Percentiles rank a stretch among this genome's conserved stretches.
These are phyloP conservation scores for Cystobasidium sp. DNA, from an alignment of 1,284 basidiomycete genomes.

Conservation along the genomic window DNA sequence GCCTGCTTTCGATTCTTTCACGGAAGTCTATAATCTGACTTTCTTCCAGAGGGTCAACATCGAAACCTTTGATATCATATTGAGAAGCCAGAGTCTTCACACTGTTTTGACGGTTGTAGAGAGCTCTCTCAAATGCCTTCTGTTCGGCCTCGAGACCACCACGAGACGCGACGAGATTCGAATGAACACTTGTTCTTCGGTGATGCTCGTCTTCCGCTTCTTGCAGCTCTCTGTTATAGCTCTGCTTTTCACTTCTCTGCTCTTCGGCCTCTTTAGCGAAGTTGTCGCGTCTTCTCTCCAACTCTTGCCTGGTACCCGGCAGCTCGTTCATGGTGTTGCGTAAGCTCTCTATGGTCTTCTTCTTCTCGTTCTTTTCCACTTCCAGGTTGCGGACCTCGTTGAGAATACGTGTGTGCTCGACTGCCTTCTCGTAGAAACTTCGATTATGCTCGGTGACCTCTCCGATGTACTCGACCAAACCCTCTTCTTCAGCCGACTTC, in stretches of 20 bases:
- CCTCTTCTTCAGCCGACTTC: slow-evolving; percentile 76
- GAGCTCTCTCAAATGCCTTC: slow-evolving; percentile 63
- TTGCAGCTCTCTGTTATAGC: slow-evolving; percentile 63
- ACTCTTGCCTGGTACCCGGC: slow-evolving; percentile 75
- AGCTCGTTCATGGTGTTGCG: slow-evolving; percentile 66
- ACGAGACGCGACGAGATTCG: slow-evolving; percentile 65
- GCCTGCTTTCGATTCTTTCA: slow-evolving; percentile 64
- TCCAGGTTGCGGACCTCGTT: slow-evolving; percentile 72
- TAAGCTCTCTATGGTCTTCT: slow-evolving; percentile 69
- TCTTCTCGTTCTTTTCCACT: slow-evolving; percentile 68
- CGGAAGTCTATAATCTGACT: slow-evolving; percentile 73
- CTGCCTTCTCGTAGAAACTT: slow-evolving; percentile 77
- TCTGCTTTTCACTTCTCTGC: slow-evolving; percentile 63
- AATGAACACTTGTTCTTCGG: slow-evolving; percentile 64
- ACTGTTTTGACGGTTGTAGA: slow-evolving; percentile 72
- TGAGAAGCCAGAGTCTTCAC: slow-evolving; percentile 73
- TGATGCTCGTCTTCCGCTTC: slow-evolving; percentile 68
- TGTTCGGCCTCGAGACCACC: slow-evolving; percentile 69
- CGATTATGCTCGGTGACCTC: slow-evolving; percentile 74
- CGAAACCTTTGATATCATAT: slow-evolving; percentile 75
- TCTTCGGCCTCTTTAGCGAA: slow-evolving; percentile 70
- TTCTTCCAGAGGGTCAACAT: slow-evolving; percentile 67
- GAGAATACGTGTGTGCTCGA: slow-evolving; percentile 82
- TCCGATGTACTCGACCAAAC: slow-evolving; percentile 70
- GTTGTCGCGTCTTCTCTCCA: slow-evolving; percentile 69